phyloP scores from a whole-genome alignment of 2,329 filamentous ascomycete genomes.

The Colletotrichum tanaceti region DNA sequence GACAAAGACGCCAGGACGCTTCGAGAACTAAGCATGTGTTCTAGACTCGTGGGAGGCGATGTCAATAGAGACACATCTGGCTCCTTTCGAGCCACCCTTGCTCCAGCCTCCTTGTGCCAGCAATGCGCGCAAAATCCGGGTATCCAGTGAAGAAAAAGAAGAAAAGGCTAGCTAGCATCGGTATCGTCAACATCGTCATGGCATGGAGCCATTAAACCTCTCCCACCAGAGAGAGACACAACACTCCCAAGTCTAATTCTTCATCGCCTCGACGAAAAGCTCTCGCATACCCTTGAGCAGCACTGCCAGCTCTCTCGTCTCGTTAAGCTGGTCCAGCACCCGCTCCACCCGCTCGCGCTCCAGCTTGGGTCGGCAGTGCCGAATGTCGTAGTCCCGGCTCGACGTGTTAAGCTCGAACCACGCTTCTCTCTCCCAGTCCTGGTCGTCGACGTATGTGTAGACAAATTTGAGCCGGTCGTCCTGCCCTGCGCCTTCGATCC shows the following conservation, averaged over 20 bases:
- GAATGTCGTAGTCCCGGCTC: conserved; percentile 85
- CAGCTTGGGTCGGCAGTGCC: conserved; percentile 83
- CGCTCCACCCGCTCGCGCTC: conserved; percentile 81
- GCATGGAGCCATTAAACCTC: neutral
- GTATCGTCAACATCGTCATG: conserved; percentile 33
- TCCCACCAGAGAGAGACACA: no score
- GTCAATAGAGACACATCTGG: conserved; percentile 1
- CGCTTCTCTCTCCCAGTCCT: conserved; percentile 87
- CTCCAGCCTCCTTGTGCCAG: neutral
- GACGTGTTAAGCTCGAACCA: conserved; percentile 93
- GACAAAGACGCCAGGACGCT: conserved; percentile 6
- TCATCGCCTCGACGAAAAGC: conserved; percentile 77
- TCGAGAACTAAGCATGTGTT: neutral
- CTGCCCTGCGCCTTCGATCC: conserved; percentile 88
- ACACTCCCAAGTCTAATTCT: conserved; percentile 47
- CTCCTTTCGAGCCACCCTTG: neutral
- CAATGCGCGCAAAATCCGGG: conserved; percentile 17
- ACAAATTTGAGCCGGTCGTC: conserved; percentile 91
- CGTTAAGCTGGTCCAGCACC: conserved; percentile 83
- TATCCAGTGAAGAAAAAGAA: conserved; percentile 33
- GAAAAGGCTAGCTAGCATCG: conserved; percentile 5
- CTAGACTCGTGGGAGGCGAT: conserved; percentile 4
- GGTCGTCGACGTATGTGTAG: conserved; percentile 87
- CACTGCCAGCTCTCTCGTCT: conserved; percentile 77
- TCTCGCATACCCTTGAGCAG: conserved; percentile 86